Base-by-base conservation (phyloP, 2,329 filamentous ascomycete genomes). In the Cryphonectria nitschkei region DNA sequence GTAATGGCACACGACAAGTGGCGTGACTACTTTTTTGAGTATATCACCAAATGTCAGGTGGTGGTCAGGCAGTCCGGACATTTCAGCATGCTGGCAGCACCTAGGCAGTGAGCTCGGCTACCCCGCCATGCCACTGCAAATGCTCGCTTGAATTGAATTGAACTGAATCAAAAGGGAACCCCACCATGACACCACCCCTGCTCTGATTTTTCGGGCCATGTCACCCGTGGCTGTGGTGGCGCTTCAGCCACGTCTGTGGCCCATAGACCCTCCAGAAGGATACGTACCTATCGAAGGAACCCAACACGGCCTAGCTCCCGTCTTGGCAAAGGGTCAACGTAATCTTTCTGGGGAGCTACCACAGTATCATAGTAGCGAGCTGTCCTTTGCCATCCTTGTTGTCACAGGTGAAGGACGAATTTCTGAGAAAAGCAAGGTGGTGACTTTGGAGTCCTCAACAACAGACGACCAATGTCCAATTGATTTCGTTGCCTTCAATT, bases 341-440 rank as follows among this genome's bases (percentile, higher is more conserved):
- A 67, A 46, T 46, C 39, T 66, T 67, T 29, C 34, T 11, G 37
- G 52, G 39, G 54, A 37, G 41, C 56, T 50, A 34, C 37, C 41
- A 29, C 61, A 29, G 61, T 46, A 46, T 26, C 41, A 26, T 39
- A 26, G 26, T 46, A 39, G 61, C 61, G 61, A 64, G 61, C 61
- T 64, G 61, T 64, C 61, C 61, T 64, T 46, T 64, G 61, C 6
- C n/a, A 62, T 43, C 61, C 54, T 70, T 72, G 74, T 34, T 32
- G 54, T 64, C 19, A 39, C 37, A 76, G 73, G 76, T 73, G 77
- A 52, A 68, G 41, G 65, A 52, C 43, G 77, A 78, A 77, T 39
- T 73, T 77, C 63, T 70, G 46, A 68, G 52, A 60, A 60, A 54
- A 37, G 56, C 66, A 62, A 62, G 65, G 65, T 62, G 56, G 54